phyloP scores from a whole-genome alignment of 495 filamentous ascomycete species.

The Aspergillus mulundensis region DNA sequence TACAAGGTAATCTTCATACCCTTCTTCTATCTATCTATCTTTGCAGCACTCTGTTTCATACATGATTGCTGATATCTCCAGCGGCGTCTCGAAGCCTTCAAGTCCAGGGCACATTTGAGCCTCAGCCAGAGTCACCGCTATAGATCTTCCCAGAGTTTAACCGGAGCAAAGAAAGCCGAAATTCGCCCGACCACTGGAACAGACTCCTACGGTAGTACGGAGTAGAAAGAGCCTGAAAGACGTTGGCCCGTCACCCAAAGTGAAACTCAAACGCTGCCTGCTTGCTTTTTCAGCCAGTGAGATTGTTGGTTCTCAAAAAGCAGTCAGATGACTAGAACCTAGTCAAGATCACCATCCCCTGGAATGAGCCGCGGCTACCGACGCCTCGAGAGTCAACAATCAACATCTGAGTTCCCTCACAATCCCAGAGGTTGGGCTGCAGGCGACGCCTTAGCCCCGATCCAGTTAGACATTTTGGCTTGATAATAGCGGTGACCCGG shows the following conservation, averaged over 20 bases:
- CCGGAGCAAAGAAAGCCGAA: not conserved
- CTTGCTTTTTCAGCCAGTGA: not conserved
- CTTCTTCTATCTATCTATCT: too few species aligned
- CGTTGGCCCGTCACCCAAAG: too few species aligned
- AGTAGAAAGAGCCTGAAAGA: too few species aligned
- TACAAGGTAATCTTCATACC: too few species aligned
- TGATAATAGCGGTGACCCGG: not conserved
- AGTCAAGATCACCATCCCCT: not conserved
- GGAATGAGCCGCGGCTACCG: not conserved
- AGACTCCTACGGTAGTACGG: too few species aligned
- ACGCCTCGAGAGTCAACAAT: not conserved
- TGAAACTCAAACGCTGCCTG: not conserved
- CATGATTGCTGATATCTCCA: too few species aligned
- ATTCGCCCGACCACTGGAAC: not conserved
- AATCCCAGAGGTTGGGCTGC: not conserved
- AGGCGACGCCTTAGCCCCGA: not conserved
- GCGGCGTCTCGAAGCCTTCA: too few species aligned
- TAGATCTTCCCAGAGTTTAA: not conserved
- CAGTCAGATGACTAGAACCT: not conserved
- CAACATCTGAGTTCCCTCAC: too few species aligned
- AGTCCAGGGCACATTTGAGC: too few species aligned
- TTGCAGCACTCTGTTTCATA: too few species aligned
- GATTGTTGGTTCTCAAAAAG: not conserved
- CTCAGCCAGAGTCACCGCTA: too few species aligned
- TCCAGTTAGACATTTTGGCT: not conserved